A percentile compares a stretch with the other conserved stretches of the same genome.
phyloP scores from a whole-genome alignment of 768 basidiomycete species.

The Amanita phalloides region DNA sequence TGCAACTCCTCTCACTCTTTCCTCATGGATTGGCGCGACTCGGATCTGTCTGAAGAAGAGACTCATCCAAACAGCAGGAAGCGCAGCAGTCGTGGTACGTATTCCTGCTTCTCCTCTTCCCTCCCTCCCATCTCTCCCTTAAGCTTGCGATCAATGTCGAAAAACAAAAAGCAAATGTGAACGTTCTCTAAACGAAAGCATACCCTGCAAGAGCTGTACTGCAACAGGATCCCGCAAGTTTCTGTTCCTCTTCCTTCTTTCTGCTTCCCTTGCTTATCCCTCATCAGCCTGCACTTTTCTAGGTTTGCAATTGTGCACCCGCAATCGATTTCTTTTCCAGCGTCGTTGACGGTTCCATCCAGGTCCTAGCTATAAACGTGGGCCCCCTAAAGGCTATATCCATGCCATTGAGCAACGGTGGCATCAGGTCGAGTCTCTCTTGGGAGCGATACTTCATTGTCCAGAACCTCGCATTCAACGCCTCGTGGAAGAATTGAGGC shows the following conservation, averaged over 20 bases:
- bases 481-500: slow-evolving; percentile 50
- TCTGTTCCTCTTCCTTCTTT: background rate
- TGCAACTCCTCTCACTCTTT: slow-evolving; percentile 8
- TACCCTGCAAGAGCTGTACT: slow-evolving; percentile 54
- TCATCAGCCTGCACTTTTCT: slow-evolving; percentile 53
- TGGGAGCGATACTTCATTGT: slow-evolving; percentile 72
- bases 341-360: background rate
- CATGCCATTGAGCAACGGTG: slow-evolving; percentile 87
- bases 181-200: slow-evolving; percentile 32
- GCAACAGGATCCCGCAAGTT: slow-evolving; percentile 41
- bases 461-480: slow-evolving; percentile 53
- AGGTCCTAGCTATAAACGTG: slow-evolving; percentile 77
- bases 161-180: slow-evolving; percentile 88
- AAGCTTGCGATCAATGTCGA: slow-evolving; percentile 81
- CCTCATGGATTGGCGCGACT: slow-evolving; percentile 47
- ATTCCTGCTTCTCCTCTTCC: background rate
- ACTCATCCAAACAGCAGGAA: slow-evolving; percentile 26
- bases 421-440: slow-evolving; percentile 87
- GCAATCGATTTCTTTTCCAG: background rate
- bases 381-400: slow-evolving; percentile 85
- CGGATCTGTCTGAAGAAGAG: slow-evolving; percentile 53
- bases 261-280: slow-evolving; percentile 7
- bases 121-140: slow-evolving; percentile 6
- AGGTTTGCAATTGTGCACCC: slow-evolving; percentile 23
- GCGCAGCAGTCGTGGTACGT: slow-evolving; percentile 51